Base-by-base conservation (phyloP, 345 rosid species). In the Gossypioides kirkii region DNA sequence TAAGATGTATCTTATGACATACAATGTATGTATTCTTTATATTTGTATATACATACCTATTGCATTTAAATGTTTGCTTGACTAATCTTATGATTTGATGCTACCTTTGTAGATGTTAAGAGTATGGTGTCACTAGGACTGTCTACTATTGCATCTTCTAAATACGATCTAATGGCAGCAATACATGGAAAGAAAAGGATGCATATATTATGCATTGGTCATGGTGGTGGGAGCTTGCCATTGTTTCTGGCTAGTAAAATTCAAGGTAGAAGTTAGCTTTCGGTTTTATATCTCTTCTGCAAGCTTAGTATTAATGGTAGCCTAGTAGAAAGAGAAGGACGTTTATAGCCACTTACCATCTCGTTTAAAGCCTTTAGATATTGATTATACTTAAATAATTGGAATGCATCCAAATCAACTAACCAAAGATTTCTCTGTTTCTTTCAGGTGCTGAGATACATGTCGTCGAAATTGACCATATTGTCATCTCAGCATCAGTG, bases 181-280 rank as follows among this genome's bases (percentile, higher is more conserved):
- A 82, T 80, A 23, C 69, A 26, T 54, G 96, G 97, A 60, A 80
- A 83, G 82, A 86, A 74, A 79, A 76, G 65, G 42, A 86, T 94
- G 96, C 86, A 78, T 16, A 80, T 94, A 69, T 77, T 94, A 79
- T 92, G 98, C 77, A 78, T 94, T 28, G 98, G 98, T 70, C 97
- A 94, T 72, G 98, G 98, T 53, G 98, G 97, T 42, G 98, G 98
- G 76, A 92, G 92, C 80, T 81, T 94, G 76, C 95, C 97, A 0
- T 82, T 94, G 76, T 94, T 90, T 79, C 62, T 94, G 84, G 96
- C 98, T 69, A 88, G 80, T 63, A 84, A 88, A 81, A 83, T 94
- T 80, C 93, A 76, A 84, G 98, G 98, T 92, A 23, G 47, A 54
- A 4, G 26, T 63, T 62, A 8, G 2, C 20, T 45, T 64, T 13